Percentiles rank a stretch among this genome's conserved stretches.
phyloP scores from a whole-genome alignment of 768 basidiomycete genomes.

The Leccinum longicurvipes region DNA sequence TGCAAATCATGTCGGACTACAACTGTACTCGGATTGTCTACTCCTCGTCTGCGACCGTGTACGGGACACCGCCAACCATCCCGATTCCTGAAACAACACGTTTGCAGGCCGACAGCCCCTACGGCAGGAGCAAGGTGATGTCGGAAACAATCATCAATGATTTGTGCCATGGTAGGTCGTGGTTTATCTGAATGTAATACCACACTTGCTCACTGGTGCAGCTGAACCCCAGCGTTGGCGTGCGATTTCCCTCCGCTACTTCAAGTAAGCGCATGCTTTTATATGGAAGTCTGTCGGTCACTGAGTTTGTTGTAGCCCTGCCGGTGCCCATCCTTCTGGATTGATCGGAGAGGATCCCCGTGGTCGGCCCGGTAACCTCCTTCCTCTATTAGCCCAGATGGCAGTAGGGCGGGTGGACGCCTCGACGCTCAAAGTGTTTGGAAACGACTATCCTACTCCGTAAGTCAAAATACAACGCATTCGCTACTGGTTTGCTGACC shows the following conservation, averaged over 20 bases:
- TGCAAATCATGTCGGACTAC: conserved; percentile 84
- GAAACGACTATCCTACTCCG: conserved; percentile 96
- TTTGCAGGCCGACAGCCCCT: conserved; percentile 85
- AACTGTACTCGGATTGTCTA: conserved; percentile 88
- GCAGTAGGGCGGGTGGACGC: conserved; percentile 84
- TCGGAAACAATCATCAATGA: conserved; percentile 88
- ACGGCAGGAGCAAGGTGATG: conserved; percentile 97
- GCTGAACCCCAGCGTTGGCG: conserved; percentile 72
- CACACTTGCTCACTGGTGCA: conserved; percentile 28
- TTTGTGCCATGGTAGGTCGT: conserved; percentile 64
- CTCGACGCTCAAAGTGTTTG: conserved; percentile 76
- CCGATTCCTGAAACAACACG: conserved; percentile 94
- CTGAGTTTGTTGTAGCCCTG: conserved; percentile 58
- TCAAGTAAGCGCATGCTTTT: conserved; percentile 68
- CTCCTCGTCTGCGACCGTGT: conserved; percentile 97
- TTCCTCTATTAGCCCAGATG: conserved; percentile 93
- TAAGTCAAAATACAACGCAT: conserved; percentile 34
- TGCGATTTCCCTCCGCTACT: conserved; percentile 88
- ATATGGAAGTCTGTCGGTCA: background rate
- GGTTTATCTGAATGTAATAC: background rate
- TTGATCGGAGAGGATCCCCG: conserved; percentile 94
- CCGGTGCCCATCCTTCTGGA: conserved; percentile 97
- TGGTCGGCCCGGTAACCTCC: conserved; percentile 90
- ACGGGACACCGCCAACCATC: conserved; percentile 87
- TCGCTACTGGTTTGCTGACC: background rate